Conservation (phyloP, 768 basidiomycete genomes). For the Boletus pseudo-olivaceus region DNA sequence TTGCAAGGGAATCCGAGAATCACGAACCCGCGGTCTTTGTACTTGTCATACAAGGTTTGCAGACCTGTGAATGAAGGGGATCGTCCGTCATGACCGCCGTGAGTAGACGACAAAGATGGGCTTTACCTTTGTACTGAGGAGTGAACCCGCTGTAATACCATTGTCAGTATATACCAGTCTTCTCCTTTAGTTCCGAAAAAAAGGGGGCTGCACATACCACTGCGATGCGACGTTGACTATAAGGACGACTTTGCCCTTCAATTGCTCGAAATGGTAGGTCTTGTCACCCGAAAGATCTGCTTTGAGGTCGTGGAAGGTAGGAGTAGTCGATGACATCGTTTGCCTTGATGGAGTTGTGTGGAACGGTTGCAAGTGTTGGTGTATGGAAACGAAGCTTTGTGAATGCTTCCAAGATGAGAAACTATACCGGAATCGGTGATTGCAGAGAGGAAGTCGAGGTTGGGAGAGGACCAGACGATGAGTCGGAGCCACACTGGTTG, state of each 20-base stretch:
- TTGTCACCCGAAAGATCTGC: slow-evolving; percentile 56
- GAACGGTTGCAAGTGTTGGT: slow-evolving; percentile 9
- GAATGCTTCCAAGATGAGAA: neutral
- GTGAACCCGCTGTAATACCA: slow-evolving; percentile 66
- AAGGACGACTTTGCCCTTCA: slow-evolving; percentile 75
- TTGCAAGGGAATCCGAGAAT: slow-evolving; percentile 93
- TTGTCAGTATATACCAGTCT: neutral
- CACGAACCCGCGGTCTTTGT: slow-evolving; percentile 69
- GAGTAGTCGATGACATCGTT: slow-evolving; percentile 25
- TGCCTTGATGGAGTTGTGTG: slow-evolving; percentile 11
- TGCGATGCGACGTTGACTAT: slow-evolving; percentile 76
- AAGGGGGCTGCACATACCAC: slow-evolving; percentile 39
- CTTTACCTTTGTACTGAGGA: slow-evolving; percentile 67
- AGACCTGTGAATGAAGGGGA: slow-evolving; percentile 48
- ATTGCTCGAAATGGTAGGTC: slow-evolving; percentile 57
- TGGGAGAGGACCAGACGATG: neutral
- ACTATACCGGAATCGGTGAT: neutral
- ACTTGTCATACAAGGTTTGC: slow-evolving; percentile 76
- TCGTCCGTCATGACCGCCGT: neutral
- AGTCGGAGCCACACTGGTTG: neutral
- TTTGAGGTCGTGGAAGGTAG: slow-evolving; percentile 64
- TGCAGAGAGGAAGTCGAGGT: neutral
- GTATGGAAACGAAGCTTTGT: neutral
- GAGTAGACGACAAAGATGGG: neutral
- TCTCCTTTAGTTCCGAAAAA: neutral